Evolutionary conservation across 768 basidiomycete genomes (phyloP), one percentile per base, ranked within the genome.

Genomic region (Suillus occidentalis): DNA sequence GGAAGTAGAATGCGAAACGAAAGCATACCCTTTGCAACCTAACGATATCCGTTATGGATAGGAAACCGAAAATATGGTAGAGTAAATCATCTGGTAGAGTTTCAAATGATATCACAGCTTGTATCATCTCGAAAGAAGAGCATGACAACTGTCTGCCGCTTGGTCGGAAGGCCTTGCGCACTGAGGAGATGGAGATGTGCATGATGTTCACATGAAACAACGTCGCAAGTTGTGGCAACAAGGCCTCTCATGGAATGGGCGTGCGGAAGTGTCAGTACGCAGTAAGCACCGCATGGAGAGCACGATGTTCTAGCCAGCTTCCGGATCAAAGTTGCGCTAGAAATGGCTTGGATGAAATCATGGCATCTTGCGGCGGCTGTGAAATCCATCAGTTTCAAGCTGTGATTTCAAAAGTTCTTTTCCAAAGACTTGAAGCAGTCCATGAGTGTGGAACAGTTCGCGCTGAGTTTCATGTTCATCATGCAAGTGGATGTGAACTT

Each of bases 71-170:
- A 42, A 59, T 59, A 31, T 59, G 58, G 20, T 20, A 20, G 2
- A 59, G 58, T 20, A 59, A 13, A n/a, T 28, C 28, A 20, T n/a
- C 58, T 59, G 58, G 58, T 6, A 59, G 28, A 13, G 58, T 40
- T 12, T 59, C 58, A 59, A 59, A 59, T 31, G 58, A 59, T 25
- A 59, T 59, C 10, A 59, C 58, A 28, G 58, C 58, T 42, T 59
- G 58, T 20, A 59, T 59, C 58, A 59, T 59, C 40, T 59, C 58
- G 39, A 59, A 59, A 28, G 58, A 59, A 59, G 58, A 28, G 40
- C 18, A 59, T 42, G 58, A 28, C 58, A 59, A 18, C 25, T 31
- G 39, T 42, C 28, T 59, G 18, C 40, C 58, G 9, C 5, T 59
- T 25, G 58, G 58, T 31, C 58, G 25, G 58, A 59, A 59, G 18